Evolutionary conservation across 1,284 basidiomycete species (phyloP).

Genomic region (Tylopilus sp.): DNA sequence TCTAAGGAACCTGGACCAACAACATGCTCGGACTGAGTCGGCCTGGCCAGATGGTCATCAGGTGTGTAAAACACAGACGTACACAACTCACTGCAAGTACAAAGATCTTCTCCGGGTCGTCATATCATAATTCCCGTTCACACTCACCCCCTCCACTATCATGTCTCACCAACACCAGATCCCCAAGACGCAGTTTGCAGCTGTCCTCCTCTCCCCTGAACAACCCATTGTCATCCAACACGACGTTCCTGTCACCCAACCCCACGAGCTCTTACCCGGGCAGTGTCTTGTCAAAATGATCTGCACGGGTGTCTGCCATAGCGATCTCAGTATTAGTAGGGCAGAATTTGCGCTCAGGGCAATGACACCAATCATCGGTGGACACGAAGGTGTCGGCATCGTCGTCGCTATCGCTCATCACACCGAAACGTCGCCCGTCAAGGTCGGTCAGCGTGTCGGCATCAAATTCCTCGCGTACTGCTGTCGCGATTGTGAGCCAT

Average conservation of each 20-base stretch:
- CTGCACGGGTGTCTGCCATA: slow-evolving; percentile 83
- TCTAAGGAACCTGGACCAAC: too few relatives aligned
- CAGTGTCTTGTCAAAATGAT: slow-evolving; percentile 86
- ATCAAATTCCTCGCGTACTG: slow-evolving; percentile 88
- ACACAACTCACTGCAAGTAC: too few relatives aligned
- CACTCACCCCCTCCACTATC: too few relatives aligned
- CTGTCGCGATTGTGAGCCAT: slow-evolving; percentile 80
- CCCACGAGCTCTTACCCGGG: slow-evolving; percentile 77
- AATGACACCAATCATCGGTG: slow-evolving; percentile 83
- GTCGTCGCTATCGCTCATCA: slow-evolving; percentile 84
- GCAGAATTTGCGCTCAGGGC: slow-evolving; percentile 81
- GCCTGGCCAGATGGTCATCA: too few relatives aligned
- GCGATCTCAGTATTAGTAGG: slow-evolving; percentile 80
- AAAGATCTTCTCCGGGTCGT: too few relatives aligned
- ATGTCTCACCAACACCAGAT: too few relatives aligned
- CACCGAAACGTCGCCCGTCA: slow-evolving; percentile 69
- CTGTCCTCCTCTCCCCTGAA: slow-evolving; percentile 62
- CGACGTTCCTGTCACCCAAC: slow-evolving; percentile 71
- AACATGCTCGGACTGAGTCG: too few relatives aligned
- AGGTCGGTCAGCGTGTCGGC: slow-evolving; percentile 86
- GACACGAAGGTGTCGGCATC: slow-evolving; percentile 85
- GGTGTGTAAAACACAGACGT: too few relatives aligned
- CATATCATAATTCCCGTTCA: too few relatives aligned
- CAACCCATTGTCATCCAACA: slow-evolving; percentile 56
- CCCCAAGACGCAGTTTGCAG: slow-evolving; percentile 63